Percentiles rank a stretch among this genome's conserved stretches.
Conservation (phyloP, 2,329 filamentous ascomycete genomes). For the Blumeria hordei region DNA sequence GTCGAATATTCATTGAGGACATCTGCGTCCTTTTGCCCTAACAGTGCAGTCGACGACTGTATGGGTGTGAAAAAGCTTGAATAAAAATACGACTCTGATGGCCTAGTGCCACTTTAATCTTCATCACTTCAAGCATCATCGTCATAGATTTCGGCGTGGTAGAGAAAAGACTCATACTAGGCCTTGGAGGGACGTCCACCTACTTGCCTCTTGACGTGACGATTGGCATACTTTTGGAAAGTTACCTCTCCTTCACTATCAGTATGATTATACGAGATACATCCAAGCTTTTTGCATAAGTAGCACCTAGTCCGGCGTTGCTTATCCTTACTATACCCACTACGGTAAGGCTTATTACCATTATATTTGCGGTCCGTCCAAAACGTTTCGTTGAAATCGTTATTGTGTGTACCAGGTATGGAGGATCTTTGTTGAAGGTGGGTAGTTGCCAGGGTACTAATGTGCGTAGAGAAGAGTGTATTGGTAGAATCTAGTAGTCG, state of each 20-base stretch:
- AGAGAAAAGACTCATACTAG: background rate
- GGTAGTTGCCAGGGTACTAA: background rate
- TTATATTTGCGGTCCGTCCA: background rate
- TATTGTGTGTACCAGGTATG: background rate
- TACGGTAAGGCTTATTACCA: background rate
- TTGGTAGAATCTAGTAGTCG: background rate
- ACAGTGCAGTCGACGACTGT: background rate
- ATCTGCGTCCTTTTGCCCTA: background rate
- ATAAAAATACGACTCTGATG: background rate
- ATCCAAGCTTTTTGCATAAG: background rate
- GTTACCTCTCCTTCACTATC: background rate
- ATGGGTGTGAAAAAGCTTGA: background rate
- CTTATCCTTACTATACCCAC: background rate
- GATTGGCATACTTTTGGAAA: background rate
- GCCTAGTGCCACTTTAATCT: background rate
- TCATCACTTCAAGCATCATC: background rate
- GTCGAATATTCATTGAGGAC: background rate
- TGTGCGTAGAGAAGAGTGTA: background rate
- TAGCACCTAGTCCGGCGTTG: background rate
- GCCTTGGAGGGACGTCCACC: background rate
- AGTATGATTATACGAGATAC: background rate
- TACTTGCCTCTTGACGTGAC: background rate
- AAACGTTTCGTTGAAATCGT: background rate
- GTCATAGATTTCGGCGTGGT: background rate
- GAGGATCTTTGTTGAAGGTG: background rate